Evolutionary conservation across 805 yeast species (phyloP).

Genomic region (Sugiyamaella smithiae): DNA sequence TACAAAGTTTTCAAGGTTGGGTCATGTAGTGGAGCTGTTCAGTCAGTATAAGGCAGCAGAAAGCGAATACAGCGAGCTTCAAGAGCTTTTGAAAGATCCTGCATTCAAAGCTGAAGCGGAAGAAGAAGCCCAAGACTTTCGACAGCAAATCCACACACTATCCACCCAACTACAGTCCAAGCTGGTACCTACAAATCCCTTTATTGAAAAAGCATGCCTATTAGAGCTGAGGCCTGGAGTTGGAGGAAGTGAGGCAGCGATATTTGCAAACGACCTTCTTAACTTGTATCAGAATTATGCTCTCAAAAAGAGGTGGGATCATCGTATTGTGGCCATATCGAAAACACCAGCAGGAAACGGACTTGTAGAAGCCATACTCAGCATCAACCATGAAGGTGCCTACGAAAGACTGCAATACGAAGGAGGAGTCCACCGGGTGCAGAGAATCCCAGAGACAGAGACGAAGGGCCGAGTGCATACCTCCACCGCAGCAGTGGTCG

Average conservation of each 20-base stretch:
- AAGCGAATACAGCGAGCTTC: constrained; percentile 40
- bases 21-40: constrained; percentile 43
- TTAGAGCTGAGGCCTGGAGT: constrained; percentile 92
- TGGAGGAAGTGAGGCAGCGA: constrained; percentile 91
- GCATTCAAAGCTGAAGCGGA: constrained; percentile 57
- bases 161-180: constrained; percentile 45
- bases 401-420: constrained; percentile 74
- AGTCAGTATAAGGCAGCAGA: constrained; percentile 37
- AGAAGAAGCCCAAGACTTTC: constrained; percentile 49
- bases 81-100: constrained; percentile 46
- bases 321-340: constrained; percentile 54
- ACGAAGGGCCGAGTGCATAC: constrained; percentile 93
- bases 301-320: constrained; percentile 62
- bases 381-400: constrained; percentile 72
- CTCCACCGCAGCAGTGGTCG: constrained; percentile 93
- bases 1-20: constrained; percentile 46
- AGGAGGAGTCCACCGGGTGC: constrained; percentile 96
- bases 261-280: constrained; percentile 77
- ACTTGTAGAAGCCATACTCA: constrained; percentile 69
- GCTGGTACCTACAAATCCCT: constrained; percentile 73
- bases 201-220: constrained; percentile 72
- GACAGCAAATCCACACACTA: constrained; percentile 45
- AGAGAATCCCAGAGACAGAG: constrained; percentile 90
- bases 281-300: constrained; percentile 80
- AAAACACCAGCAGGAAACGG: constrained; percentile 55